Base-by-base conservation (phyloP, 257 asterid genomes). In the Verbena officinalis region DNA sequence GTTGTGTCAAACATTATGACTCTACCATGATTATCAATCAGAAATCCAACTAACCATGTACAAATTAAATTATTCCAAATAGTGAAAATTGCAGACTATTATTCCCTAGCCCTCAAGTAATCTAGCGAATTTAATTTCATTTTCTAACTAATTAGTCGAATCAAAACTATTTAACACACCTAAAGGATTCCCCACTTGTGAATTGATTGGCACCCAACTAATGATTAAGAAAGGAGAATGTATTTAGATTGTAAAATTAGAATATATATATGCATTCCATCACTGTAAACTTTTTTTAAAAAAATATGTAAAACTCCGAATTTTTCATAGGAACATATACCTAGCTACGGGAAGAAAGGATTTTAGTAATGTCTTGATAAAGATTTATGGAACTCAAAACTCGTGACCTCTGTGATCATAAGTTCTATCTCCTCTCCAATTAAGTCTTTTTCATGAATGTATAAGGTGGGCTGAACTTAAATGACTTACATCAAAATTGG, bases 371-470 rank as follows among this genome's bases (percentile, higher is more conserved):
- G n/a, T n/a, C n/a, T n/a, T n/a, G n/a, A n/a, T n/a, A n/a, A n/a
- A n/a, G n/a, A n/a, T n/a, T n/a, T n/a, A n/a, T n/a, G n/a, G n/a
- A n/a, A n/a, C n/a, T n/a, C n/a, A n/a, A n/a, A n/a, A n/a, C n/a
- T n/a, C n/a, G n/a, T n/a, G n/a, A n/a, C n/a, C n/a, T n/a, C n/a
- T n/a, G n/a, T n/a, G n/a, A n/a, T n/a, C n/a, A n/a, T n/a, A n/a
- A n/a, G n/a, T n/a, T n/a, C n/a, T n/a, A n/a, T n/a, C n/a, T n/a
- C n/a, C n/a, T n/a, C n/a, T n/a, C n/a, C n/a, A n/a, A n/a, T n/a
- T 3, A 34, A 39, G 86, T 73, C 80, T 1, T 63, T 73, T 46
- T 73, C 81, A 66, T 78, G 73, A 73, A 62, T 76, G 62, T 63
- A 27, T 27, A 27, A 27, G 62, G 67, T 52, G 69, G 54, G 51